phyloP scores from a whole-genome alignment of 805 yeast species.

The Clavispora fructus region DNA sequence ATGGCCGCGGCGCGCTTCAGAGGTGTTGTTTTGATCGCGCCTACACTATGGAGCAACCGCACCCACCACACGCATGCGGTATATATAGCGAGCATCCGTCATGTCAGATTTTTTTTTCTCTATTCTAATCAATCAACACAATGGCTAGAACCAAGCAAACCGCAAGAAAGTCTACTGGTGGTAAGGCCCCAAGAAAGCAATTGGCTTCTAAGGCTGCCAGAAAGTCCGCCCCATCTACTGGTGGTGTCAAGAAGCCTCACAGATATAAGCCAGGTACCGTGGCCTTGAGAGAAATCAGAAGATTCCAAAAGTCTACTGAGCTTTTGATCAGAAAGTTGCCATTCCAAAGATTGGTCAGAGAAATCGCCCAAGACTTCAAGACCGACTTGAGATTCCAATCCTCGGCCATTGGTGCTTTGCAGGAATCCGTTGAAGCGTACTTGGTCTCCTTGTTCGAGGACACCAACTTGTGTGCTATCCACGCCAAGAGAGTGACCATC shows the following conservation, averaged over 20 bases:
- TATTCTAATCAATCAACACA: slow-evolving; percentile 12
- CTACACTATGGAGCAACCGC: not conserved
- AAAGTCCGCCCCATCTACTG: slow-evolving; percentile 87
- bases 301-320: slow-evolving; percentile 96
- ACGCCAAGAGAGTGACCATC: slow-evolving; percentile 98
- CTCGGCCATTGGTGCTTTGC: slow-evolving; percentile 95
- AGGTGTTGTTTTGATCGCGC: not conserved
- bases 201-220: slow-evolving; percentile 90
- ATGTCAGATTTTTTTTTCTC: not conserved
- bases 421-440: slow-evolving; percentile 98
- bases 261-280: slow-evolving; percentile 97
- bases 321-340: slow-evolving; percentile 93
- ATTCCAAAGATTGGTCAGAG: slow-evolving; percentile 94
- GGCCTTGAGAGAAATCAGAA: slow-evolving; percentile 94
- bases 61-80: not conserved
- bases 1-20: not conserved
- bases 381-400: slow-evolving; percentile 95
- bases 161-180: slow-evolving; percentile 93
- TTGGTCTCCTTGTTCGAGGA: slow-evolving; percentile 94
- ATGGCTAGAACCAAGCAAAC: slow-evolving; percentile 96
- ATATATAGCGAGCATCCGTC: not conserved
- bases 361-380: slow-evolving; percentile 91
- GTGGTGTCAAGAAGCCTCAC: slow-evolving; percentile 93
- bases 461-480: slow-evolving; percentile 97
- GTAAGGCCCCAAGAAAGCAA: slow-evolving; percentile 94